Base-by-base conservation (phyloP, 768 basidiomycete species). In the Tricholoma sp. region DNA sequence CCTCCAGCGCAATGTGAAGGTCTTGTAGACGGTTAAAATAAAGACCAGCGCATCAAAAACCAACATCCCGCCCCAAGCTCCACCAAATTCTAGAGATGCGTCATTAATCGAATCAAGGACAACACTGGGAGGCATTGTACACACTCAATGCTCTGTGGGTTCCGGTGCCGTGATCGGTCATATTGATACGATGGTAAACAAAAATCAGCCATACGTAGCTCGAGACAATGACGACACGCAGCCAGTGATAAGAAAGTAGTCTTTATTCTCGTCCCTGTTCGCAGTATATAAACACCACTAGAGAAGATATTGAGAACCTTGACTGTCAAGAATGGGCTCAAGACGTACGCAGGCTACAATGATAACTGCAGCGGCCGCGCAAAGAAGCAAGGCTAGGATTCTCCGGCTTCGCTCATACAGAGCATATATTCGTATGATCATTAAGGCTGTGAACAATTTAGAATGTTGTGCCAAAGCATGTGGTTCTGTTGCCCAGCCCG, bases 21-120 rank as follows among this genome's bases (percentile, higher is more conserved):
- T 45, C 41, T 54, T 54, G 16, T 31, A 45, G 41, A 45, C 53
- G 3, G 53, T 54, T 41, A 54, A 45, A 7, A 19, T 4, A 43
- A 54, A 54, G 41, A 54, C 31, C 24, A 54, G 32, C 5, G 29
- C 24, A 9, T 54, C 53, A 21, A 54, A 54, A 12, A 45, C 53
- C 14, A 54, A 45, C 53, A 54, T 54, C 32, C 53, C 53, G 6
- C 53, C 53, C 53, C 53, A 54, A 24, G 53, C 53, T n/a, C 39
- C 53, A 32, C 39, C 53, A 11, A 54, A 45, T 21, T 27, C 53
- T 54, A 31, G 18, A 29, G 3, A 54, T 12, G 37, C 12, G 10
- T 54, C 32, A 31, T 22, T n/a, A 45, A 45, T 31, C 16, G 22
- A 12, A 14, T 27, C 3, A 31, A 31, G 29, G 27, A 18, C 29